Evolutionary conservation across 1,139 yeast genomes (phyloP), one percentile per base, ranked within the genome.

Genomic region (Suhomyces bokatorum): DNA sequence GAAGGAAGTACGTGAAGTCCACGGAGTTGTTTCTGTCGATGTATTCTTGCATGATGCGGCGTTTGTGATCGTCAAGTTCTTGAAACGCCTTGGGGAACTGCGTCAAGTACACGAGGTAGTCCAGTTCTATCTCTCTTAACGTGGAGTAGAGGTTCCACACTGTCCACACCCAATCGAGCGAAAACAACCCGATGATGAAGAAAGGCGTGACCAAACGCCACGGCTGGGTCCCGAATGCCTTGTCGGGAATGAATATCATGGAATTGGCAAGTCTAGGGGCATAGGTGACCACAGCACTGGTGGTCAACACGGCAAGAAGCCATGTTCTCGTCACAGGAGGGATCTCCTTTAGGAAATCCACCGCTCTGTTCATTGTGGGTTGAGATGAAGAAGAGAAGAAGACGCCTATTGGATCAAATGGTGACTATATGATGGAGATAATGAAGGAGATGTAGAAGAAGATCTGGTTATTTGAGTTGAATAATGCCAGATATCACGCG

Each of bases 191-290:
- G 42, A 64, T 61, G 44, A 59, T 63, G 45, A 66, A 62, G 52
- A 71, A 73, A 9, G 69, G 54, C 2, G 75, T 66, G 6, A 70
- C 17, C 6, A 70, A 44, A 40, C 77, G 54, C 77, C 77, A 73
- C 11, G 69, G 69, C 51, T 73, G 68, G 12, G 46, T 42, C 6
- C 52, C 40, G 34, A 65, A 56, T 11, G 65, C 65, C 40, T 53
- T 53, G 36, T 60, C 64, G 9, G 70, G 64, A 2, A 54, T 15
- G 45, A 63, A 64, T 6, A 34, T 24, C 17, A 27, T n/a, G 20
- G 24, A 22, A 27, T 22, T 34, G n/a, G 29, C 26, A 30, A 34
- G 17, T 16, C 36, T 27, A 15, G 24, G 24, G 26, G 24, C 36
- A n/a, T 22, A 24, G 12, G 29, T 13, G 7, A 34, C 48, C 7